Evolutionary conservation across 495 filamentous ascomycete species (phyloP).

Genomic region (Saxophila tyrrhenica): DNA sequence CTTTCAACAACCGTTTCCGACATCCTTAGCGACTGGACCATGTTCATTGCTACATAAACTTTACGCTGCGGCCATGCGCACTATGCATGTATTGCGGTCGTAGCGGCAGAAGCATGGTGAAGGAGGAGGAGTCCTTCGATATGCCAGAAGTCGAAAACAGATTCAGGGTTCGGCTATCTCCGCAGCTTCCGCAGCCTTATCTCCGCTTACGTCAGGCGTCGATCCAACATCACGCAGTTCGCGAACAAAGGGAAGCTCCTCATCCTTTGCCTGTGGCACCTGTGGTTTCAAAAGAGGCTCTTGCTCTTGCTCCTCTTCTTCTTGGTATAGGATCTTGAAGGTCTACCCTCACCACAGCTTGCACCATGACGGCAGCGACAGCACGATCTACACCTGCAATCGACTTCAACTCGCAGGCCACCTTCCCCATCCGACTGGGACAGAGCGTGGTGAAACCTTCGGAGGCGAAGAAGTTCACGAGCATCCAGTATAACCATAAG

Average conservation of each 20-base stretch:
- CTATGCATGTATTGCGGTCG: no score
- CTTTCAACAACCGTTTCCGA: no score
- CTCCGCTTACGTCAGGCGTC: not conserved
- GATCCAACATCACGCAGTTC: not conserved
- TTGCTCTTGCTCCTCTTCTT: no score
- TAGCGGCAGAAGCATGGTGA: no score
- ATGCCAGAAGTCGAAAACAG: not conserved
- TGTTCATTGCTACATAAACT: no score
- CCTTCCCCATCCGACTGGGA: constrained; percentile 6
- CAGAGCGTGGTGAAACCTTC: constrained; percentile 2
- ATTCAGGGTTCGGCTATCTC: not conserved
- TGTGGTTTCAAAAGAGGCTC: no score
- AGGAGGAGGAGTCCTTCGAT: no score
- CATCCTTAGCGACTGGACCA: no score
- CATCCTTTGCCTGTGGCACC: no score
- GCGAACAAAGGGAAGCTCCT: not conserved
- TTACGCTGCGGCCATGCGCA: no score
- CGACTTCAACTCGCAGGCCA: constrained; percentile 1
- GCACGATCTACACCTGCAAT: not conserved
- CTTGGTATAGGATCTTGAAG: no score
- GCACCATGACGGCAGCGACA: not conserved
- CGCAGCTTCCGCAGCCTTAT: not conserved
- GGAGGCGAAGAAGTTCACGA: not conserved
- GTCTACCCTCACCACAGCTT: not conserved
- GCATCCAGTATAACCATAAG: constrained; percentile 12